Evolutionary conservation across 345 rosid genomes (phyloP).

Genomic region (Syzygium jambos): DNA sequence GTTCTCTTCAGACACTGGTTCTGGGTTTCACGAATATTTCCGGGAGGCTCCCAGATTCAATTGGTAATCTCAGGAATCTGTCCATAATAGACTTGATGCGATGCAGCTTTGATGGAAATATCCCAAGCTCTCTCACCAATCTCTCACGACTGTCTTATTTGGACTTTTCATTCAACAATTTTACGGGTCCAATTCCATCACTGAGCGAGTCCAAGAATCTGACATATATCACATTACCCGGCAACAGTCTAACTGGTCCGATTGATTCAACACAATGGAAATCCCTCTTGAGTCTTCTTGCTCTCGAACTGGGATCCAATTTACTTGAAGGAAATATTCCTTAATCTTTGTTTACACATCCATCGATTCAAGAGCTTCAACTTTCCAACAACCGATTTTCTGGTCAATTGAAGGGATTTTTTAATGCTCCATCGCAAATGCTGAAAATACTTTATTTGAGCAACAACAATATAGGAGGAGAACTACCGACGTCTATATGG

Average conservation of each 20-base stretch:
- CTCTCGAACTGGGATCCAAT: conserved; percentile 13
- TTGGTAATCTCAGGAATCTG: conserved; percentile 7
- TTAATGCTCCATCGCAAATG: neutral
- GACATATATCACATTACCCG: neutral
- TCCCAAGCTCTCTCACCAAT: conserved; percentile 12
- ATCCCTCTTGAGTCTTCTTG: conserved; percentile 8
- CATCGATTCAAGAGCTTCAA: neutral
- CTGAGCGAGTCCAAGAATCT: conserved; percentile 4
- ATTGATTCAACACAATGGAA: too few relatives aligned
- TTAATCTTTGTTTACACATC: conserved; percentile 3
- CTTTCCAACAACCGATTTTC: conserved; percentile 12
- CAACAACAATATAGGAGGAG: conserved; percentile 26
- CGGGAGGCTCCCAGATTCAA: conserved; percentile 21
- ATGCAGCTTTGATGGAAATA: conserved; percentile 13
- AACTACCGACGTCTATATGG: conserved; percentile 9
- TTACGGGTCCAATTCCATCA: conserved; percentile 30
- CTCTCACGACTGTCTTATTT: conserved; percentile 8
- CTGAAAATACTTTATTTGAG: conserved; percentile 11
- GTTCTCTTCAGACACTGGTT: conserved; percentile 9
- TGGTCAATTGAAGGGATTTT: neutral
- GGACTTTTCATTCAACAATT: conserved; percentile 33
- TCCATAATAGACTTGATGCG: neutral
- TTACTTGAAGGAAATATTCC: conserved; percentile 23
- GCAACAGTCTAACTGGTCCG: conserved; percentile 16
- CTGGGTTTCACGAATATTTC: conserved; percentile 12